A percentile compares a stretch with the other conserved stretches of the same genome.
Conservation (phyloP, 2,329 filamentous ascomycete genomes). For the Blastomyces emzantsi region DNA sequence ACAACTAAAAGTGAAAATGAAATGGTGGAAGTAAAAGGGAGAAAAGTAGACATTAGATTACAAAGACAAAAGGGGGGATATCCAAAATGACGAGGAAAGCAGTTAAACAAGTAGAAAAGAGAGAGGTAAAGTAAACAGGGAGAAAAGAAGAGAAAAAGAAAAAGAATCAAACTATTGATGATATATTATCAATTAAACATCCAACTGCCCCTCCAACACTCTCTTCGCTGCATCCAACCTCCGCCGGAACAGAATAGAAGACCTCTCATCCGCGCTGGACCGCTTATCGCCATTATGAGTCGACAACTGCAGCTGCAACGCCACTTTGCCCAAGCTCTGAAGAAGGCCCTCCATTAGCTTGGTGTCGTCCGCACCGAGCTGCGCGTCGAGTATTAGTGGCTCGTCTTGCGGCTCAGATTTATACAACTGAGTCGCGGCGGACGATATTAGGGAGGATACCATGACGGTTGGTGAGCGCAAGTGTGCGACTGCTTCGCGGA, state of each 20-base stretch:
- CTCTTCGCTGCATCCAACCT: constrained; percentile 66
- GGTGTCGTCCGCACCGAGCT: constrained; percentile 46
- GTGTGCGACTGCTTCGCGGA: not conserved
- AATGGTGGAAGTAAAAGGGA: not conserved
- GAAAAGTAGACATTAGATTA: not conserved
- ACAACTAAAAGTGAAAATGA: too few relatives aligned
- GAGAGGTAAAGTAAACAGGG: constrained; percentile 3
- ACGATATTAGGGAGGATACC: constrained; percentile 8
- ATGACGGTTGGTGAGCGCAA: constrained; percentile 4
- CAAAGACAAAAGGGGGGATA: constrained; percentile 1
- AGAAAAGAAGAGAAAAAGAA: not conserved
- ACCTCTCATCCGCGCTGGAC: constrained; percentile 47
- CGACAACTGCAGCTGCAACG: constrained; percentile 41
- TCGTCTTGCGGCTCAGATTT: not conserved
- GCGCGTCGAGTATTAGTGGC: not conserved
- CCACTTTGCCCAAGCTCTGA: constrained; percentile 42
- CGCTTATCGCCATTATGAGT: constrained; percentile 34
- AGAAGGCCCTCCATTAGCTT: constrained; percentile 49
- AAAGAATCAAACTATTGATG: not conserved
- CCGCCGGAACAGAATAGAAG: constrained; percentile 54
- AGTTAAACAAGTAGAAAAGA: constrained; percentile 10
- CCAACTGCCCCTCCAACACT: constrained; percentile 61
- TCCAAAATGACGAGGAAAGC: constrained; percentile 3
- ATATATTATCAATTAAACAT: constrained; percentile 21
- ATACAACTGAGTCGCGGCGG: constrained; percentile 4